Evolutionary conservation across 2,329 filamentous ascomycete species (phyloP), one percentile per base, ranked within the genome.

Genomic region (Biscogniauxia sp.): DNA sequence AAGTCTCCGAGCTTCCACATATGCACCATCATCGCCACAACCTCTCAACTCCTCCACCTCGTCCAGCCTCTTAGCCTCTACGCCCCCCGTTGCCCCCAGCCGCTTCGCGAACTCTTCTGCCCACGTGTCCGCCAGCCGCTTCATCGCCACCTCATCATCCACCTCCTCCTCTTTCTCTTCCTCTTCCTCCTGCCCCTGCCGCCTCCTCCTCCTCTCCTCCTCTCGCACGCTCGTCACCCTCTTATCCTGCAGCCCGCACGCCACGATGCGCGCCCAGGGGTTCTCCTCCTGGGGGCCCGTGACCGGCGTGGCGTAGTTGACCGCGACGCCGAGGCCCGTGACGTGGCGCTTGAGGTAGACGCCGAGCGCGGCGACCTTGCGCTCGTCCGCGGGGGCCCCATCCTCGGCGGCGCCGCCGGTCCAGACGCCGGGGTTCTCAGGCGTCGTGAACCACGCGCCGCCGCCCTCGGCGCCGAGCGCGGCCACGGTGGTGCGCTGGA

Each of bases 271-370:
- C 51, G 75, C 74, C 84, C 84, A 87, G 1, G 84, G 83, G 63
- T 86, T 85, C 3, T 63, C 64, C 6, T 63, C 62, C 56, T 74
- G 72, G 53, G 62, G 52, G 0, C 79, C 80, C 1, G 64, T 57
- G 1, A 80, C 76, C 1, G 91, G 85, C 59, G 88, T 86, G 65
- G 79, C 77, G n/a, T 92, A 77, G 80, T 96, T 92, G 73, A 97
- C 73, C 2, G 91, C 93, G 37, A 96, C 82, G 6, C 95, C 95
- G 74, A 96, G 90, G 62, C 89, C 91, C 23, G 88, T 93, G 45
- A 98, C 84, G 75, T 96, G 88, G 53, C 94, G 81, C 15, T 93
- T 81, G 64, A 97, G 83, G 77, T 98, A 93, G n/a, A 99, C 92
- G 0, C 95, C 95, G 51, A 98, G 79, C 0, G 93, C 93, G 0